Base-by-base conservation (phyloP, 495 filamentous ascomycete species). In the Rhizodiscina lignyota region DNA sequence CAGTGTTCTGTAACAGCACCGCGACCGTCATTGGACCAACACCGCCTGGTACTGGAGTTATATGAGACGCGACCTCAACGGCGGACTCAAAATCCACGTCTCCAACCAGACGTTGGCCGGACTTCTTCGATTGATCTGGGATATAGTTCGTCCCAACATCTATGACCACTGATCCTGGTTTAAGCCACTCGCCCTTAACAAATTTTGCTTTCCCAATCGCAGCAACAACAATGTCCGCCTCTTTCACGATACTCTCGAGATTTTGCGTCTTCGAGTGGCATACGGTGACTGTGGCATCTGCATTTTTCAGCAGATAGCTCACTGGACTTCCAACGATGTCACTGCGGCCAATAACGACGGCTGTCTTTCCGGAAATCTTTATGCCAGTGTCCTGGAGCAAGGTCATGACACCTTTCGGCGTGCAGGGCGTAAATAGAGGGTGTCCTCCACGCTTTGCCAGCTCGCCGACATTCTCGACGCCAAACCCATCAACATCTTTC, bases 401-500 rank as follows among this genome's bases (percentile, higher is more conserved):
- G 24, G 81, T 80, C 84, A 96, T 96, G 38, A 96, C 81, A 41
- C 89, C 89, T 60, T 94, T 84, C 5, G 89, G 91, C 2, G 89
- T 97, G 63, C 89, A 97, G 27, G 89, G 89, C 36, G 73, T 70
- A 55, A 96, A 97, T 23, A 80, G 65, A 16, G 89, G 91, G 32
- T 66, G 65, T 13, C 86, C 87, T 28, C 89, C 83, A 40, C 83
- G 75, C 67, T 96, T 96, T 37, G 91, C 85, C 43, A 97, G 68
- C 53, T 94, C 85, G 35, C 89, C 89, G 48, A 96, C 93, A 56
- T 94, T 96, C 42, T 69, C 64, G 20, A 80, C 74, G 27, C 91
- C 87, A 54, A 97, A 97, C 38, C 89, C 89, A 63, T 97, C 89
- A 20, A 97, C 89, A 68, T 96, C 89, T 61, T 97, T 97, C 59